Conservation (phyloP, 2,329 filamentous ascomycete species). For the Diaporthe vaccinii region DNA sequence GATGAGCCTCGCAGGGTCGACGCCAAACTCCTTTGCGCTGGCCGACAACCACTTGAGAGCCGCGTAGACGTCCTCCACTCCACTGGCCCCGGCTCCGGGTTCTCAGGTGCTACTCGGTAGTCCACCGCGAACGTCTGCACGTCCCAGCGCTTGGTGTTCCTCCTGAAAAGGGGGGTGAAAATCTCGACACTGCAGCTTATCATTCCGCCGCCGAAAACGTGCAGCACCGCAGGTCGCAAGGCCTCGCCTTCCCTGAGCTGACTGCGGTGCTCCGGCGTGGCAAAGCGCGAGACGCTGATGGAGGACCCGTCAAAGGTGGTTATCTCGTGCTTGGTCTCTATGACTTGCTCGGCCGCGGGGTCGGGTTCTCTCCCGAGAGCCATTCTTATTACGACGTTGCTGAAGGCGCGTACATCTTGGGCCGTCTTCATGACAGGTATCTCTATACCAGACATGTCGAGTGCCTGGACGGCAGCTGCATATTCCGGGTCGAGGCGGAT, state of each 20-base stretch:
- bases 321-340: slow-evolving; percentile 26
- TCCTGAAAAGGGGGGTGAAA: not conserved
- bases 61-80: slow-evolving; percentile 53
- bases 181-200: slow-evolving; percentile 31
- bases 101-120: slow-evolving; percentile 61
- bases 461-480: slow-evolving; percentile 5
- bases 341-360: not conserved
- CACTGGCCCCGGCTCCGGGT: slow-evolving; percentile 56
- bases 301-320: slow-evolving; percentile 28
- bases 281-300: slow-evolving; percentile 19
- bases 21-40: slow-evolving; percentile 13
- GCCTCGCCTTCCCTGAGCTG: not conserved
- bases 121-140: slow-evolving; percentile 51
- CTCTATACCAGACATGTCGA: not conserved
- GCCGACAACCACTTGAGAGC: slow-evolving; percentile 44
- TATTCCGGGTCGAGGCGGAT: slow-evolving; percentile 20
- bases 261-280: slow-evolving; percentile 17
- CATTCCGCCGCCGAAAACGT: slow-evolving; percentile 40
- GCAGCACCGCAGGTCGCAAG: slow-evolving; percentile 9
- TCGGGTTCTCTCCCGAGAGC: not conserved
- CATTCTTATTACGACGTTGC: not conserved
- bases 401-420: not conserved
- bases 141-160: slow-evolving; percentile 3
- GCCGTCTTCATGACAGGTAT: slow-evolving; percentile 20
- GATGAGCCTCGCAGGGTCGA: slow-evolving; percentile 16